A percentile compares a stretch with the other conserved stretches of the same genome.
These are phyloP conservation scores for Peronospora belbahrii DNA, from an alignment of 352 stramenopile genomes.

Conservation along the genomic window DNA sequence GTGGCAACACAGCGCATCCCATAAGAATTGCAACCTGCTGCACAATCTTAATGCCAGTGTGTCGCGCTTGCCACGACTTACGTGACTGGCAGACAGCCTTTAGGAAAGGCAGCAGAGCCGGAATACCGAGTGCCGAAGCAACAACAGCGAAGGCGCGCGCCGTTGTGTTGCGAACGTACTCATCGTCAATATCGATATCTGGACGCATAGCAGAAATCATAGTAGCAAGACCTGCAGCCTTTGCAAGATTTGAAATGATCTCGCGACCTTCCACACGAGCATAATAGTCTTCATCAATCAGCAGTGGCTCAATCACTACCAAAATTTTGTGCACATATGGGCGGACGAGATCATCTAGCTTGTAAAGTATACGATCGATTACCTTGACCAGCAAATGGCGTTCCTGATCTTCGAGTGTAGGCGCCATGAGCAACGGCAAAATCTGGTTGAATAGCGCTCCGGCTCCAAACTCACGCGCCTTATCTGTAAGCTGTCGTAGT, in stretches of 20 bases:
- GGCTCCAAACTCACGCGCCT: constrained; percentile 94
- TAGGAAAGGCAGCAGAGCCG: constrained; percentile 95
- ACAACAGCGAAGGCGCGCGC: constrained; percentile 97
- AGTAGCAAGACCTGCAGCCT: constrained; percentile 96
- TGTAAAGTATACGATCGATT: constrained; percentile 98
- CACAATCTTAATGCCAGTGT: constrained; percentile 99
- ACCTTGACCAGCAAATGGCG: constrained; percentile 99
- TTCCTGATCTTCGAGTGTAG: constrained; percentile 98
- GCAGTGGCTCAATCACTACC: constrained; percentile 97
- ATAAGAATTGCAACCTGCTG: constrained; percentile 99
- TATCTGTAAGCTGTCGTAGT: constrained; percentile 96
- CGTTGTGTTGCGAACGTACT: constrained; percentile 99
- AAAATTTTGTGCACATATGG: constrained; percentile 99
- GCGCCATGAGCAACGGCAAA: constrained; percentile 97
- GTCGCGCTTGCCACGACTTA: constrained; percentile 97
- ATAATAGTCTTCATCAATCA: constrained; percentile 99
- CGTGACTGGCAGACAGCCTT: constrained; percentile 97
- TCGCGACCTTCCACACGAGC: constrained; percentile 97
- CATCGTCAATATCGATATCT: constrained; percentile 98
- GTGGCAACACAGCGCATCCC: constrained; percentile 96
- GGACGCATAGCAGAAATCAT: constrained; percentile 99
- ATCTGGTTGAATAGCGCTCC: constrained; percentile 99
- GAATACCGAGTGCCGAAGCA: constrained; percentile 96
- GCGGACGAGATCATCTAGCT: constrained; percentile 97
- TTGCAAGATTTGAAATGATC: constrained; percentile 99